These are phyloP conservation scores for Fusarium mundagurra DNA, from an alignment of 2,329 filamentous ascomycete genomes.

Conservation along the genomic window DNA sequence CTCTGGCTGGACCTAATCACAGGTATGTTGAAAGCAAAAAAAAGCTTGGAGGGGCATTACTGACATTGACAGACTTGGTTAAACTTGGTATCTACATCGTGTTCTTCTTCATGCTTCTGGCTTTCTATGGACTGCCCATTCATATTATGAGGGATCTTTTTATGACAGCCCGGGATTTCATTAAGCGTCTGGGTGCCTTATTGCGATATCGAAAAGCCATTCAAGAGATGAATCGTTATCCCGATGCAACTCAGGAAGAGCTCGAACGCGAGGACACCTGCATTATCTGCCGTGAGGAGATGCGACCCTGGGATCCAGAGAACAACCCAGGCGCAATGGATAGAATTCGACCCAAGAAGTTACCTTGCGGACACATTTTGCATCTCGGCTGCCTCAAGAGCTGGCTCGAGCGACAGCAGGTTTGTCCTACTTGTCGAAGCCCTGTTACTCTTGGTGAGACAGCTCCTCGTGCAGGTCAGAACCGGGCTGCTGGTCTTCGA, in stretches of 20 bases:
- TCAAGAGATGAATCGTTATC: conserved; percentile 92
- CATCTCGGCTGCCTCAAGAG: conserved; percentile 95
- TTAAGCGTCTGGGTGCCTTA: conserved; percentile 88
- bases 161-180: conserved; percentile 90
- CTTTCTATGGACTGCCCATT: conserved; percentile 94
- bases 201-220: conserved; percentile 91
- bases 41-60: conserved; percentile 20
- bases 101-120: conserved; percentile 93
- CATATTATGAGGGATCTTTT: conserved; percentile 97
- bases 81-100: conserved; percentile 89
- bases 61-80: conserved; percentile 74
- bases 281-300: conserved; percentile 97
- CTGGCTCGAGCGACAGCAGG: conserved; percentile 97
- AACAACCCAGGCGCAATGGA: conserved; percentile 77
- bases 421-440: conserved; percentile 92
- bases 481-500: conserved; percentile 44
- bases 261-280: conserved; percentile 89
- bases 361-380: conserved; percentile 94
- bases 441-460: conserved; percentile 65
- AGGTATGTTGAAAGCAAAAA: conserved; percentile 60
- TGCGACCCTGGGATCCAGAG: conserved; percentile 77
- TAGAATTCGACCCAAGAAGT: conserved; percentile 88
- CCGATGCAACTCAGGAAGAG: conserved; percentile 89
- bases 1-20: conserved; percentile 87
- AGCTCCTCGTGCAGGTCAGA: conserved; percentile 39